These are phyloP conservation scores for Hymenoscyphus infarciens DNA, from an alignment of 2,329 filamentous ascomycete genomes.

Conservation along the genomic window DNA sequence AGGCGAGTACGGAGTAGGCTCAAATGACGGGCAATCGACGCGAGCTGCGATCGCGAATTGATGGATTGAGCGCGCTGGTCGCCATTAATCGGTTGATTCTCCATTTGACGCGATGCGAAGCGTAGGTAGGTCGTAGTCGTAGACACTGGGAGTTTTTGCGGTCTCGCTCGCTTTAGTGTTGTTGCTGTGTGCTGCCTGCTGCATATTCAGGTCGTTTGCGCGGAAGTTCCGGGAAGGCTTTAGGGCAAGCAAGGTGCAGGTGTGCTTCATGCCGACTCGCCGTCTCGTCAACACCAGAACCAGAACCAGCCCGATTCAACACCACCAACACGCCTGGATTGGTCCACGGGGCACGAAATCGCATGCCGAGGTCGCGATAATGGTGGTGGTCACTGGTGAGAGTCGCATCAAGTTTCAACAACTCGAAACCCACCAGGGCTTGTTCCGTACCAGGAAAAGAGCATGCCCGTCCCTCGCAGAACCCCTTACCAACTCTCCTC, in stretches of 20 bases:
- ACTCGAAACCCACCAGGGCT: neutral
- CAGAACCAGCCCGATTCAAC: neutral
- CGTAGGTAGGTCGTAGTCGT: neutral
- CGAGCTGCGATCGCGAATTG: too few relatives aligned
- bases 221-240: neutral
- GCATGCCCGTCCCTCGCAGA: too few relatives aligned
- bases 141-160: neutral
- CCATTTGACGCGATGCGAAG: neutral
- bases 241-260: neutral
- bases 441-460: neutral
- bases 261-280: conserved; percentile 9
- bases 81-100: neutral
- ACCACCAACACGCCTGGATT: neutral
- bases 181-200: neutral
- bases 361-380: neutral
- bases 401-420: neutral
- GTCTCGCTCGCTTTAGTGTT: neutral
- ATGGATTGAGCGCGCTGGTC: too few relatives aligned
- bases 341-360: neutral
- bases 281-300: conserved; percentile 4
- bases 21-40: too few relatives aligned
- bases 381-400: neutral
- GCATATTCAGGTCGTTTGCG: conserved; percentile 10
- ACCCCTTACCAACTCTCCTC: neutral
- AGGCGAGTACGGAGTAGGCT: too few relatives aligned